Percentiles rank a stretch among this genome's conserved stretches.
These are phyloP conservation scores for Phytophthora fragariae DNA, from an alignment of 352 stramenopile species.

Conservation along the genomic window DNA sequence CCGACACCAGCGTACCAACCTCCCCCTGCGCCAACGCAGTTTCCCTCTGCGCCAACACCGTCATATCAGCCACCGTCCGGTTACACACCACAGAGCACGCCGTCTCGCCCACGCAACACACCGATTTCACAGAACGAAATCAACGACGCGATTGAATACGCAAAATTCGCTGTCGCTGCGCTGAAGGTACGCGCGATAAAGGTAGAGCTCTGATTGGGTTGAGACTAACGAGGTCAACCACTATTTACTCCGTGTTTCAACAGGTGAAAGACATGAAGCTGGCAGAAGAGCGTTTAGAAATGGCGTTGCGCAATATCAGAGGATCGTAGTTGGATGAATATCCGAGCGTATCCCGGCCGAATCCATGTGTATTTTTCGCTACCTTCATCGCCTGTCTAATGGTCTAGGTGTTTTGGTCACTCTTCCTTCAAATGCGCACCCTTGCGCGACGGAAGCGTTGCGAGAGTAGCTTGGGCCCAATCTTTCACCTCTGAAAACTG, in stretches of 20 bases:
- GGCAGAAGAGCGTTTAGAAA: conserved; percentile 78
- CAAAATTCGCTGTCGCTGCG: conserved; percentile 84
- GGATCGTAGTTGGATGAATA: conserved; percentile 38
- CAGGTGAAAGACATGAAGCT: conserved; percentile 88
- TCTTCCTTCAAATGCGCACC: conserved; percentile 64
- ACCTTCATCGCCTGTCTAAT: conserved; percentile 17
- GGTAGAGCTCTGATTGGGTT: background rate
- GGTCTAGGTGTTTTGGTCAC: conserved; percentile 17
- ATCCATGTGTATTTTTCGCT: conserved; percentile 13
- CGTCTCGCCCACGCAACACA: conserved; percentile 42
- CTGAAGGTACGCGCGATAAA: conserved; percentile 61
- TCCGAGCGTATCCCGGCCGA: conserved; percentile 1
- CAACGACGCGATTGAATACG: conserved; percentile 85
- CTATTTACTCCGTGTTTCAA: background rate
- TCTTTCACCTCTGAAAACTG: conserved; percentile 74
- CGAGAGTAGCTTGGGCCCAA: conserved; percentile 77
- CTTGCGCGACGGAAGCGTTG: conserved; percentile 76
- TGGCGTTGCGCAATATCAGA: conserved; percentile 74
- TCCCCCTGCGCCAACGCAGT: conserved; percentile 15
- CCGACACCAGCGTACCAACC: conserved; percentile 31
- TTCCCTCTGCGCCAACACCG: conserved; percentile 21
- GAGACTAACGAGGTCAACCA: background rate
- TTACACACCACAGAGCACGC: conserved; percentile 27
- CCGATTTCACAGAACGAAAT: conserved; percentile 74
- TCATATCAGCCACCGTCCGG: conserved; percentile 29